Conservation (phyloP, 2,329 filamentous ascomycete genomes). For the Neurospora crassa region DNA sequence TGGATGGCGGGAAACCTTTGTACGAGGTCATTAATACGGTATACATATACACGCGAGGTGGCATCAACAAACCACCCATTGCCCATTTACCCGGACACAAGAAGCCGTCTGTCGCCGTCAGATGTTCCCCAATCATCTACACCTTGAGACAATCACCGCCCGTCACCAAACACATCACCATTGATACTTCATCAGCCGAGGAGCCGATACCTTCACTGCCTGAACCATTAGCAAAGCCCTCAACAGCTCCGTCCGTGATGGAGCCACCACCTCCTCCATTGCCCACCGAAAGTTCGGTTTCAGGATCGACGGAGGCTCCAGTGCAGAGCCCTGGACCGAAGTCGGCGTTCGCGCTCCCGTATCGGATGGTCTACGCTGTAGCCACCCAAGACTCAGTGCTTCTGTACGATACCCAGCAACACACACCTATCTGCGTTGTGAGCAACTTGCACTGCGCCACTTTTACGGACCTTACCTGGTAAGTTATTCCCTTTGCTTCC, state of each 20-base stretch:
- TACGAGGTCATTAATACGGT: conserved; percentile 95
- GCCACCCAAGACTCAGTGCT: conserved; percentile 93
- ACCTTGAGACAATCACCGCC: conserved; percentile 60
- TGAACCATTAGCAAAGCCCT: conserved; percentile 63
- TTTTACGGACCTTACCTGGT: conserved; percentile 95
- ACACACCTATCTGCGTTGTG: conserved; percentile 85
- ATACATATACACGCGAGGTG: conserved; percentile 93
- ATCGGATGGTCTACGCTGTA: conserved; percentile 92
- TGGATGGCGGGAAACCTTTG: conserved; percentile 58
- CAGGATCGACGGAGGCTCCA: conserved; percentile 39
- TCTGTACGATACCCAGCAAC: conserved; percentile 94
- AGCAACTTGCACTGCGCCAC: conserved; percentile 97
- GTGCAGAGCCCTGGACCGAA: conserved; percentile 48
- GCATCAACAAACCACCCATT: conserved; percentile 92
- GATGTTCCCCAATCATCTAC: conserved; percentile 87
- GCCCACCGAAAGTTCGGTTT: conserved; percentile 39
- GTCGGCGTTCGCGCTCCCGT: conserved; percentile 74
- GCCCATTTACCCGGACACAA: conserved; percentile 94
- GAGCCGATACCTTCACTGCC: conserved; percentile 77
- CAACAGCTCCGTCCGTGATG: conserved; percentile 56
- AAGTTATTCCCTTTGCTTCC: conserved; percentile 26
- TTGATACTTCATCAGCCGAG: conserved; percentile 84
- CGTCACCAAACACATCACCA: conserved; percentile 78
- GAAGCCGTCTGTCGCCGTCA: conserved; percentile 92
- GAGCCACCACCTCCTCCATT: conserved; percentile 64